phyloP scores from a whole-genome alignment of 1,139 yeast species.

The Kluyveromyces sp. region DNA sequence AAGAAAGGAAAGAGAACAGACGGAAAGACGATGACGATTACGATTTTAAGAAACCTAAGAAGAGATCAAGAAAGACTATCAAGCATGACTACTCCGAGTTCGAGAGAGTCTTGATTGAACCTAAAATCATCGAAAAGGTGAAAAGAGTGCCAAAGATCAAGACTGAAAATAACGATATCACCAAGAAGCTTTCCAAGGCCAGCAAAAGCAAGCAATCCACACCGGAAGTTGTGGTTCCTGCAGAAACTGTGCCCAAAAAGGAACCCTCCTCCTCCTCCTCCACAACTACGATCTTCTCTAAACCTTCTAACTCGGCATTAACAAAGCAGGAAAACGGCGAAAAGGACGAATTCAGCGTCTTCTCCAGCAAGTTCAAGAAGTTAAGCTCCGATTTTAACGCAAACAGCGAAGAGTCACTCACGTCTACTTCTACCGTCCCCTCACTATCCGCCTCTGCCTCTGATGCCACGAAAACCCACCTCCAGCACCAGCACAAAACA shows the following conservation, averaged over 20 bases:
- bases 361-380: slow-evolving; percentile 27
- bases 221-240: slow-evolving; percentile 1
- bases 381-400: not conserved
- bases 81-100: slow-evolving; percentile 25
- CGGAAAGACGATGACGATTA: slow-evolving; percentile 25
- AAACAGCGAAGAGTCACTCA: not conserved
- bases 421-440: slow-evolving; percentile 10
- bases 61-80: slow-evolving; percentile 18
- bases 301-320: slow-evolving; percentile 2
- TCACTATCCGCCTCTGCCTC: slow-evolving; percentile 12
- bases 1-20: slow-evolving; percentile 25
- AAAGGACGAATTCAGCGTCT: slow-evolving; percentile 23
- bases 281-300: slow-evolving; percentile 6
- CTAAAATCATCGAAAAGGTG: slow-evolving; percentile 19
- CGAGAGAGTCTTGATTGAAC: slow-evolving; percentile 26
- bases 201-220: slow-evolving; percentile 10
- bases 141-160: slow-evolving; percentile 22
- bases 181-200: slow-evolving; percentile 8
- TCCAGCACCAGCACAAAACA: not conserved
- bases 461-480: not conserved
- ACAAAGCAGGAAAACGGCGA: slow-evolving; percentile 11
- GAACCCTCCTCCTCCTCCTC: slow-evolving; percentile 2
- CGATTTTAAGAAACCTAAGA: slow-evolving; percentile 26
- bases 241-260: slow-evolving; percentile 1
- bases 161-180: slow-evolving; percentile 14